phyloP scores from a whole-genome alignment of 768 basidiomycete genomes.

The Suillus hirtellus region DNA sequence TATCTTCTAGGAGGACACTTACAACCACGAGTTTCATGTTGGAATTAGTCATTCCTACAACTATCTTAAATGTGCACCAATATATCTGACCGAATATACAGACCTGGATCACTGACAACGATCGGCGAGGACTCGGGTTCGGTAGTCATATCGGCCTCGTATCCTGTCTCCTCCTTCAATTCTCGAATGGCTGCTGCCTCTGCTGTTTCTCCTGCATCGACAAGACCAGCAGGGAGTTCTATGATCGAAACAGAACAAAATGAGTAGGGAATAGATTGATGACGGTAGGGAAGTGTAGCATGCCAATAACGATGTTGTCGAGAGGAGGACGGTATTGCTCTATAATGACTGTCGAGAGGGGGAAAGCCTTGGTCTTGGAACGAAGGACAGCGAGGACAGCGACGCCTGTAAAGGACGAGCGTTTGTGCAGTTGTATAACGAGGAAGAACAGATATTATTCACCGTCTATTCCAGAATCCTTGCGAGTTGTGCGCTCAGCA shows the following conservation, averaged over 20 bases:
- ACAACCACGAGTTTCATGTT: slow-evolving; percentile 88
- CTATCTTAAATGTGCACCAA: background rate
- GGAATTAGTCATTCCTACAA: slow-evolving; percentile 86
- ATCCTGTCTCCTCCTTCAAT: slow-evolving; percentile 92
- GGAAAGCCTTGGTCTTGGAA: slow-evolving; percentile 72
- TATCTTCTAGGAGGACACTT: slow-evolving; percentile 62
- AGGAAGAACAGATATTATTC: slow-evolving; percentile 11
- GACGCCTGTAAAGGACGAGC: slow-evolving; percentile 55
- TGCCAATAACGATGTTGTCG: slow-evolving; percentile 74
- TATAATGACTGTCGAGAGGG: slow-evolving; percentile 77
- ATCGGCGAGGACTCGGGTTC: slow-evolving; percentile 65
- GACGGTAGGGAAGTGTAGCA: slow-evolving; percentile 8
- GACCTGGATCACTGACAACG: slow-evolving; percentile 73
- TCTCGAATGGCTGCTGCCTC: slow-evolving; percentile 85
- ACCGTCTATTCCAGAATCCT: slow-evolving; percentile 82
- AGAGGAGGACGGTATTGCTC: slow-evolving; percentile 93
- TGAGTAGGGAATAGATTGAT: background rate
- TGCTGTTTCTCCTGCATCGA: slow-evolving; percentile 83
- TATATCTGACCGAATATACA: slow-evolving; percentile 3
- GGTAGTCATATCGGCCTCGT: slow-evolving; percentile 51
- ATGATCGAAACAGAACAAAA: background rate
- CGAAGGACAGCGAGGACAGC: slow-evolving; percentile 80
- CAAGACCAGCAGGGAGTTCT: slow-evolving; percentile 71
- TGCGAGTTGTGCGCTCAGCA: slow-evolving; percentile 81
- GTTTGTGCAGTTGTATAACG: slow-evolving; percentile 1